phyloP scores from a whole-genome alignment of 345 rosid genomes.

The Lepidium sativum region DNA sequence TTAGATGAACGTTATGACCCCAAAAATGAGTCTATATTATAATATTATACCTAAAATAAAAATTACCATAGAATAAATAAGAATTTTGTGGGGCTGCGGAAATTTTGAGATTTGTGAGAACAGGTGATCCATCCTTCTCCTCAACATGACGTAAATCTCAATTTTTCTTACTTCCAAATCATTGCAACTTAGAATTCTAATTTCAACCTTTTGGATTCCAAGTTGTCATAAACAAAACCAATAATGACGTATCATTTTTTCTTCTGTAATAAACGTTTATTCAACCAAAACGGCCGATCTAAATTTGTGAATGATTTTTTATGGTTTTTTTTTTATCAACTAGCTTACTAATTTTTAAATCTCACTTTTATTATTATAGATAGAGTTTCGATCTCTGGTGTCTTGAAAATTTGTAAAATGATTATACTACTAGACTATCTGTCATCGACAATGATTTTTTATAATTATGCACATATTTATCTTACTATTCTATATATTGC shows the following conservation, averaged over 20 bases:
- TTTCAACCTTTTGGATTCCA: not conserved
- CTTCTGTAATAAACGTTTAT: too few relatives aligned
- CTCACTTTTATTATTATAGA: too few relatives aligned
- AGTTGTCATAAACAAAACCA: not conserved
- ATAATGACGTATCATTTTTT: not conserved
- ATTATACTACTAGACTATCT: too few relatives aligned
- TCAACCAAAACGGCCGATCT: too few relatives aligned
- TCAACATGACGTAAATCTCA: not conserved
- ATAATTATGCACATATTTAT: too few relatives aligned
- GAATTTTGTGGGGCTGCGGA: not conserved
- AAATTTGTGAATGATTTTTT: too few relatives aligned
- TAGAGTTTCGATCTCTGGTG: too few relatives aligned
- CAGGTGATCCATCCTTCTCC: not conserved
- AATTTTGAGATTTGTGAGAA: not conserved
- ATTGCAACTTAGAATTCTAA: slow-evolving; percentile 11
- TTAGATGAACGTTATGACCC: not conserved
- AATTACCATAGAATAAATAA: not conserved
- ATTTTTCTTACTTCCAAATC: slow-evolving; percentile 11
- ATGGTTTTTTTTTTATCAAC: too few relatives aligned
- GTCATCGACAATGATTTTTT: too few relatives aligned
- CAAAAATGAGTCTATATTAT: not conserved
- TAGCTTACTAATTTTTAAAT: too few relatives aligned
- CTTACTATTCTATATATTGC: too few relatives aligned
- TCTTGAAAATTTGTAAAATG: too few relatives aligned
- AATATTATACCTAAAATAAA: not conserved